Evolutionary conservation across 768 basidiomycete species (phyloP).

Genomic region (Lactifluus pinguis): DNA sequence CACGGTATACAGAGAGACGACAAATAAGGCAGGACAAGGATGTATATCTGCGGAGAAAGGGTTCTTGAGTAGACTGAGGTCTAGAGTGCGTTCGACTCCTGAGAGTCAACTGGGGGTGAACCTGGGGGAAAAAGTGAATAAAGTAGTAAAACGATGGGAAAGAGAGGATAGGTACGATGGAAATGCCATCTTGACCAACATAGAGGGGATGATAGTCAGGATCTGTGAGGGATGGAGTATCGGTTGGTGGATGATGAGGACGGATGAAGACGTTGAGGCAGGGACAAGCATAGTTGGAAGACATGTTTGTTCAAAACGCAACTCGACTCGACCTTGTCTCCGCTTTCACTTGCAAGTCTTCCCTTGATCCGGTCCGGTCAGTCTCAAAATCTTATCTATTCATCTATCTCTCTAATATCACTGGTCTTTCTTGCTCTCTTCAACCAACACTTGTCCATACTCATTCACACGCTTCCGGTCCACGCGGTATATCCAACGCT

Average conservation of each 20-base stretch:
- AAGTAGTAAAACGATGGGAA: background rate
- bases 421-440: slow-evolving; percentile 29
- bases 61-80: slow-evolving; percentile 15
- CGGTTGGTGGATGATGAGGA: slow-evolving; percentile 24
- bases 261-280: slow-evolving; percentile 65
- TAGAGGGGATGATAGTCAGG: slow-evolving; percentile 44
- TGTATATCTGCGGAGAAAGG: slow-evolving; percentile 40
- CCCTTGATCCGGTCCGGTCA: too few relatives aligned
- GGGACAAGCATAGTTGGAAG: slow-evolving; percentile 44
- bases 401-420: slow-evolving; percentile 1
- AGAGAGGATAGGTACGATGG: slow-evolving; percentile 40
- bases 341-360: too few relatives aligned
- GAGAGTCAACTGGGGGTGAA: slow-evolving; percentile 61
- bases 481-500: slow-evolving; percentile 97
- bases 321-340: background rate
- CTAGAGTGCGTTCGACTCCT: slow-evolving; percentile 37
- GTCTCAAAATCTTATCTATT: background rate
- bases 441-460: slow-evolving; percentile 75
- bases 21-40: slow-evolving; percentile 65
- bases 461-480: slow-evolving; percentile 95
- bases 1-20: slow-evolving; percentile 56
- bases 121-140: slow-evolving; percentile 29
- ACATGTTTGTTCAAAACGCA: slow-evolving; percentile 8
- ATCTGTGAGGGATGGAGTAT: slow-evolving; percentile 21
- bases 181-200: slow-evolving; percentile 59